Conservation (phyloP, 176 grass and related monocot genomes). For the Rhipidocladum racemiflorum region DNA sequence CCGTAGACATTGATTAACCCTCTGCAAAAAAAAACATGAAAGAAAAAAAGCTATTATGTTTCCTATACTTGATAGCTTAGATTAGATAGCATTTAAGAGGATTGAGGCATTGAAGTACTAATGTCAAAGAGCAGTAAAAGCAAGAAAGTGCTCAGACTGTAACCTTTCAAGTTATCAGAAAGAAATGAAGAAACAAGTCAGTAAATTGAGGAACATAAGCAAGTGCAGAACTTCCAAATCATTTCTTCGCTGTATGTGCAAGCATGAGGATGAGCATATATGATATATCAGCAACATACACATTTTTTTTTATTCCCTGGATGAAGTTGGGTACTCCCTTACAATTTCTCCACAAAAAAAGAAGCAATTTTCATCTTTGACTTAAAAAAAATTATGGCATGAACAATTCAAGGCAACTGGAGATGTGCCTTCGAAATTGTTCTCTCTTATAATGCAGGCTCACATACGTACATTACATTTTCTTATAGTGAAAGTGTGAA, state of each 20-base stretch:
- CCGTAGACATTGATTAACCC: slow-evolving; percentile 72
- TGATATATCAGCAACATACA: background rate
- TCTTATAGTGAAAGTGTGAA: background rate
- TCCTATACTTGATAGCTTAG: background rate
- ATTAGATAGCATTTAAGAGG: background rate
- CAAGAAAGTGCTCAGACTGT: background rate
- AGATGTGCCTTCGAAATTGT: background rate
- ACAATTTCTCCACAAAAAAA: background rate
- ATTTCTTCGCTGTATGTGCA: background rate
- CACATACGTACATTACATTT: background rate
- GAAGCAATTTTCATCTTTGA: background rate
- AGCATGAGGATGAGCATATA: background rate
- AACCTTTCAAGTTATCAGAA: background rate
- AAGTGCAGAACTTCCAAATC: background rate
- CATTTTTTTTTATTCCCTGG: no score
- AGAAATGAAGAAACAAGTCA: background rate
- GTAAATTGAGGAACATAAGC: background rate
- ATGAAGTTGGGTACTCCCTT: background rate
- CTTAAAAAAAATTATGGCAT: background rate
- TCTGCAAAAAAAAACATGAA: slow-evolving; percentile 50
- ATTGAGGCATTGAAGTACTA: background rate
- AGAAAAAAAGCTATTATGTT: slow-evolving; percentile 9
- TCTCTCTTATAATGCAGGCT: background rate
- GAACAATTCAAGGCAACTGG: background rate
- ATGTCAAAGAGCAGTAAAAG: background rate